Percentiles rank a stretch among this genome's conserved stretches.
phyloP scores from a whole-genome alignment of 2,329 filamentous ascomycete species.

The Pseudophaeomoniella oleicola region DNA sequence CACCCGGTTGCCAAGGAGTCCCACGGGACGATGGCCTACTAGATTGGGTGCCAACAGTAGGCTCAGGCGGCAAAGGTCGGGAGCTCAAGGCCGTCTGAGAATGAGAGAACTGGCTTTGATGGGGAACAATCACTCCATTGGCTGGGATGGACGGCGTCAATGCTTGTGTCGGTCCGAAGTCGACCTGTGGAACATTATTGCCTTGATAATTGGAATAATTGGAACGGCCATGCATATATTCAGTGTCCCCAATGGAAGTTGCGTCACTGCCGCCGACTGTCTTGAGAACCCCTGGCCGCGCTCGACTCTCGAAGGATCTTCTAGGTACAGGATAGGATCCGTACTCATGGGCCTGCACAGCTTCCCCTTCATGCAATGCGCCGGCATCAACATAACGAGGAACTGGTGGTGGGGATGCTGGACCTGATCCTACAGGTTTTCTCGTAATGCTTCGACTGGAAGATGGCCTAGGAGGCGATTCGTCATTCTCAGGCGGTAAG shows the following conservation, averaged over 20 bases:
- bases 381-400: conserved; percentile 8
- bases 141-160: no score
- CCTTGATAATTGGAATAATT: conserved; percentile 26
- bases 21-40: background rate
- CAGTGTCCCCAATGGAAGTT: conserved; percentile 25
- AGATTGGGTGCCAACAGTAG: conserved; percentile 33
- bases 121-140: no score
- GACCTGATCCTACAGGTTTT: conserved; percentile 13
- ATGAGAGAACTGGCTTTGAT: no score
- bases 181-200: conserved; percentile 53
- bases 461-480: background rate
- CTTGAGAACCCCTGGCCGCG: conserved; percentile 65
- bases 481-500: background rate
- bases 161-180: conserved; percentile 73
- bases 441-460: conserved; percentile 1
- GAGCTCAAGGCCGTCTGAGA: conserved; percentile 33
- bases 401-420: conserved; percentile 26
- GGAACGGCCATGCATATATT: conserved; percentile 22
- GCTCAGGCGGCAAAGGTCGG: conserved; percentile 9
- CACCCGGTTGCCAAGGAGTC: conserved; percentile 66
- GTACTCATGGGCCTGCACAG: no score
- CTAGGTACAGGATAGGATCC: conserved; percentile 4
- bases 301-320: conserved; percentile 24
- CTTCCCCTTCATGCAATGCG: background rate
- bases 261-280: conserved; percentile 48